Evolutionary conservation across 1,284 basidiomycete genomes (phyloP).

Genomic region (Tylopilus sp.): DNA sequence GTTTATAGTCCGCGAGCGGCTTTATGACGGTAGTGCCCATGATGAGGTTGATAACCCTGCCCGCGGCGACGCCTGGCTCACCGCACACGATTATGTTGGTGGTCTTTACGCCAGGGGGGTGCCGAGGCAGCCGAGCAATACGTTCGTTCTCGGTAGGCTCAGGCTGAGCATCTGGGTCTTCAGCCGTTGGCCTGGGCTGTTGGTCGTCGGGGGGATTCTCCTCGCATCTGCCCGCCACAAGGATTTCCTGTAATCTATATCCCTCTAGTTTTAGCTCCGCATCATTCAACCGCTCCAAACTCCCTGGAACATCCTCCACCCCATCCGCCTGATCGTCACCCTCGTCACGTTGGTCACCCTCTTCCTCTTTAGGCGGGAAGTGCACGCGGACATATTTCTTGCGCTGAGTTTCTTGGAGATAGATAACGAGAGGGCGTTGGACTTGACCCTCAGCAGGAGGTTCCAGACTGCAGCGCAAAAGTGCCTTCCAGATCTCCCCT

Average conservation of each 20-base stretch:
- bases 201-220: constrained; percentile 3
- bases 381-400: constrained; percentile 21
- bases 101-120: constrained; percentile 23
- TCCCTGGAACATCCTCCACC: constrained; percentile 12
- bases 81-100: constrained; percentile 30
- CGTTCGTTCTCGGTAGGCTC: constrained; percentile 17
- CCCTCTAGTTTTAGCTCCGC: constrained; percentile 13
- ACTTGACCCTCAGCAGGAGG: constrained; percentile 8
- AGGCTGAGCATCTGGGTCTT: constrained; percentile 7
- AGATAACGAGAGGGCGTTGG: constrained; percentile 24
- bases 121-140: constrained; percentile 17
- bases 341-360: neutral
- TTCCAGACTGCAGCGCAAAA: constrained; percentile 24
- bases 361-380: neutral
- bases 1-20: constrained; percentile 25
- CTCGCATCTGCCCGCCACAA: constrained; percentile 5
- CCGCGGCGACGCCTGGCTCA: constrained; percentile 25
- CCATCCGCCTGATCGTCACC: neutral
- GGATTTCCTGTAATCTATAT: constrained; percentile 13
- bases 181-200: neutral
- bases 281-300: constrained; percentile 21
- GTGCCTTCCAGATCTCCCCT: constrained; percentile 20
- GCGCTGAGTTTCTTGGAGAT: constrained; percentile 16
- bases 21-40: constrained; percentile 16
- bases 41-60: constrained; percentile 24